Percentiles rank a stretch among this genome's conserved stretches.
Evolutionary conservation across 2,329 filamentous ascomycete genomes (phyloP).

Genomic region (Botrytis aclada): DNA sequence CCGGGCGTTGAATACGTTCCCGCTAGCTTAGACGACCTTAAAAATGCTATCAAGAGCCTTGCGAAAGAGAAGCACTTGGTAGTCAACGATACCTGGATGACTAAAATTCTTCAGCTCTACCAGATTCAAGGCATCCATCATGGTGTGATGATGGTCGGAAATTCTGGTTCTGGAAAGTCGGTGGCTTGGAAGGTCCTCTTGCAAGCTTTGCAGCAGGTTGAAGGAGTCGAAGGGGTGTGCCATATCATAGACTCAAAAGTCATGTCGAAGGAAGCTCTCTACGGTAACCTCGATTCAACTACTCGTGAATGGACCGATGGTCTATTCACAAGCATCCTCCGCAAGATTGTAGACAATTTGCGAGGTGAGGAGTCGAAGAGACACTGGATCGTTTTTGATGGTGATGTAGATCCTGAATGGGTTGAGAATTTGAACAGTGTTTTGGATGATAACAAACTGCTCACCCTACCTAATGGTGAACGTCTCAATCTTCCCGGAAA

Average conservation of each 20-base stretch:
- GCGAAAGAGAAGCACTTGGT: constrained; percentile 84
- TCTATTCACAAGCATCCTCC: constrained; percentile 93
- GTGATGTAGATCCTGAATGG: constrained; percentile 98
- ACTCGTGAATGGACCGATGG: constrained; percentile 99
- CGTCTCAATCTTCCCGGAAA: constrained; percentile 91
- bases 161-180: constrained; percentile 96
- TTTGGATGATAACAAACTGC: constrained; percentile 95
- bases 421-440: constrained; percentile 99
- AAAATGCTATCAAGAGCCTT: constrained; percentile 76
- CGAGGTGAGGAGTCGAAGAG: constrained; percentile 95
- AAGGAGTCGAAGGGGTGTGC: constrained; percentile 88
- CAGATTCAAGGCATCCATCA: constrained; percentile 98
- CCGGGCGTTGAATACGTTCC: constrained; percentile 91
- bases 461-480: constrained; percentile 96
- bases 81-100: constrained; percentile 93
- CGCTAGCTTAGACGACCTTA: constrained; percentile 76
- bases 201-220: constrained; percentile 85
- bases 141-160: constrained; percentile 99
- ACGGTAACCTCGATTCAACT: constrained; percentile 92
- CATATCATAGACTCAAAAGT: constrained; percentile 99
- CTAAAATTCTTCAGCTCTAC: constrained; percentile 92
- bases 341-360: constrained; percentile 98
- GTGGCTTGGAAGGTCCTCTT: constrained; percentile 90
- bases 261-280: constrained; percentile 98
- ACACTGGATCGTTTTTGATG: constrained; percentile 99